phyloP scores from a whole-genome alignment of 176 grass and related monocot species.

The Melocanna baccifera region DNA sequence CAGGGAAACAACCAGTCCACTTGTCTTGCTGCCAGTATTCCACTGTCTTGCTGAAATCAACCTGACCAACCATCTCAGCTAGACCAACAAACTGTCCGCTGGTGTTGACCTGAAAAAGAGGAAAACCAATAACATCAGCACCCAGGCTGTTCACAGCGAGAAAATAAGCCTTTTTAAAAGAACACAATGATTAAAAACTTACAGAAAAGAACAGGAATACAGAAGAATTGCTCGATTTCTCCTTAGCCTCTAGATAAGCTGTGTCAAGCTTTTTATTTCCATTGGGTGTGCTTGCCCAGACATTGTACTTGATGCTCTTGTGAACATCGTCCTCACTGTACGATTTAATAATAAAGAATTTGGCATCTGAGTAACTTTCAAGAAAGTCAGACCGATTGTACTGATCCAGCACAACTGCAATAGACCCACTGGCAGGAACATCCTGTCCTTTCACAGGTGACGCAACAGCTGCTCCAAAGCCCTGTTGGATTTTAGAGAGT shows the following conservation, averaged over 20 bases:
- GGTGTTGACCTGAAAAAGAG: conserved; percentile 61
- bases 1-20: conserved; percentile 88
- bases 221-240: conserved; percentile 47
- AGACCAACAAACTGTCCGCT: conserved; percentile 88
- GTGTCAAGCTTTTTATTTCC: conserved; percentile 91
- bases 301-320: conserved; percentile 90
- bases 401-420: conserved; percentile 44
- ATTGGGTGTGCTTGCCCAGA: conserved; percentile 91
- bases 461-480: conserved; percentile 23
- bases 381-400: conserved; percentile 75
- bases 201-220: conserved; percentile 94
- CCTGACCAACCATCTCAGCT: conserved; percentile 69
- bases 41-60: conserved; percentile 83
- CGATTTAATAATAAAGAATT: conserved; percentile 92
- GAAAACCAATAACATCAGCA: not conserved
- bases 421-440: conserved; percentile 14
- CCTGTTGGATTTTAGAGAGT: conserved; percentile 46
- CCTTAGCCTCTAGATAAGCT: conserved; percentile 78
- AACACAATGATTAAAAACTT: conserved; percentile 27
- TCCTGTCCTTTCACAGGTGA: conserved; percentile 42
- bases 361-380: conserved; percentile 66
- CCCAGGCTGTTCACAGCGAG: not conserved
- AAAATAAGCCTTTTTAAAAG: not conserved
- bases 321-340: conserved; percentile 95
- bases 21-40: conserved; percentile 96